Base-by-base conservation (phyloP, 345 rosid genomes). In the Populus euphratica region DNA sequence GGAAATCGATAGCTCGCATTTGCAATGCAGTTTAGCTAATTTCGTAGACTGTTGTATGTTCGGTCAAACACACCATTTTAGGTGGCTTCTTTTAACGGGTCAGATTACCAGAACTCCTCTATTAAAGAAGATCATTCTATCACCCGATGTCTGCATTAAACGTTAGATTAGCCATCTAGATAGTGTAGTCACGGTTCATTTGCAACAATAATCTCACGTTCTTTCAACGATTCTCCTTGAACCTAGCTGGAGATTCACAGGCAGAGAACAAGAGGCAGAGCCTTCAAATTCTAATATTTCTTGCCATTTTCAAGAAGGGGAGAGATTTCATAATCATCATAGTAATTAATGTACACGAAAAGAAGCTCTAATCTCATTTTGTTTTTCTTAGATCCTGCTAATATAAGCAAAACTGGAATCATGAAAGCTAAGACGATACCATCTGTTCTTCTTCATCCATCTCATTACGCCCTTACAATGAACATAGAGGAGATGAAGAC, bases 401-500 rank as follows among this genome's bases (percentile, higher is more conserved):
- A 72, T 75, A 73, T 84, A 73, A 76, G 81, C 76, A 76, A 47
- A 73, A 78, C 21, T 68, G 12, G 20, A 36, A 18, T 6, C 67
- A 2, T 10, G 33, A 18, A 41, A 74, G 52, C 77, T 83, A 81
- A 39, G 73, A 61, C 21, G 27, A 6, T 27, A 69, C 36, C 23
- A 43, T 43, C 29, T 76, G 56, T 21, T 50, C 70, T 62, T 78
- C 75, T 25, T 75, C 87, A 27, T 69, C 31, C 21, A 77, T 77
- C 47, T 79, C 79, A 36, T 43, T 43, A 10, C 68, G 82, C 47
- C 39, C 77, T 18, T 61, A 36, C 63, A 79, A 29, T 56, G 84
- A 65, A 74, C 78, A 72, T 29, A 79, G 50, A 59, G 86, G 84
- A 18, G 79, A 68, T n/a, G 86, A 72, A 2, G 91, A 85, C 2